Base-by-base conservation (phyloP, 768 basidiomycete species). In the Lactarius sp. region DNA sequence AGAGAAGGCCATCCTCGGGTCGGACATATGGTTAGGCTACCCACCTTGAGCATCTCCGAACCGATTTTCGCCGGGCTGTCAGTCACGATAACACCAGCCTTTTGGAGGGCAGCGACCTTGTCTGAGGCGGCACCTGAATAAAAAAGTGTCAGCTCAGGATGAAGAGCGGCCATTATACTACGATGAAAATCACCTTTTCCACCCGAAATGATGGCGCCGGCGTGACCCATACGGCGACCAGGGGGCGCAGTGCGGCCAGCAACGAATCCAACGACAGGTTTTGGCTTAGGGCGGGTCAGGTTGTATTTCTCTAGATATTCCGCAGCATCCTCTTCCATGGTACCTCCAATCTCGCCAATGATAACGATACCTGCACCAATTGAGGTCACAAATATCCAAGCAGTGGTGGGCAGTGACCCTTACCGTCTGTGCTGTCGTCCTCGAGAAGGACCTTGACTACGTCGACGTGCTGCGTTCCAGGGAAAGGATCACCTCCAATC, bases 321-420 rank as follows among this genome's bases (percentile, higher is more conserved):
- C 6, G 97, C 97, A 7, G 97, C 97, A 68, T 98, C 96, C 75
- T 99, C 97, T 77, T 99, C 97, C 96, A 98, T 97, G 8, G 92
- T 89, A 22, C 97, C 97, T 67, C 97, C 97, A 69, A 99, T 99
- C 78, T 99, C 97, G 65, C 97, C 97, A 70, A 99, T 99, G 66
- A 98, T 80, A 66, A 99, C 96, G 68, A 99, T 95, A 70, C 95
- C 92, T 93, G 47, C 5, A 13, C 52, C 39, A 39, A 42, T 63
- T 68, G 42, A 71, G 62, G 46, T 57, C 33, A 50, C 42, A 39
- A 34, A 51, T 14, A 41, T 16, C 31, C 58, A 12, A 14, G 13
- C 39, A 22, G 31, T 51, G 18, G 27, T 36, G 53, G n/a, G 58
- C 22, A 18, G 22, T 2, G 41, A n/a, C 52, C 31, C 46, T 46